phyloP scores from a whole-genome alignment of 2,329 filamentous ascomycete genomes.

The Talaromyces piceae region DNA sequence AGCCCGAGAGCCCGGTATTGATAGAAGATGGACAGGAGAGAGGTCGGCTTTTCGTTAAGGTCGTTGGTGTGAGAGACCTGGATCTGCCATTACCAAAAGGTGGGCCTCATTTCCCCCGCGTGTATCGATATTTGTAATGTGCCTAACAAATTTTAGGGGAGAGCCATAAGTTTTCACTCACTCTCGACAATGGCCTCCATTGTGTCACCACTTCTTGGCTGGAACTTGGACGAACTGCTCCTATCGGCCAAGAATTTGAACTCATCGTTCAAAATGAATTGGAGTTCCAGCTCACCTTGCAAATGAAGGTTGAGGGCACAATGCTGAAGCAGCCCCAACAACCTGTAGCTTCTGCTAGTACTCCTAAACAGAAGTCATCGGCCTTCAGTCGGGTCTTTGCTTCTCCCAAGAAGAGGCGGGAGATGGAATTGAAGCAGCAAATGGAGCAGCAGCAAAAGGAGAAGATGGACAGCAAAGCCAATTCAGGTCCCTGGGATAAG shows the following conservation, averaged over 20 bases:
- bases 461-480: constrained; percentile 53
- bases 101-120: constrained; percentile 42
- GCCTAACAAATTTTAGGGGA: constrained; percentile 53
- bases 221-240: constrained; percentile 82
- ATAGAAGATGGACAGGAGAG: constrained; percentile 71
- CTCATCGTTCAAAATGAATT: constrained; percentile 93
- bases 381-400: constrained; percentile 88
- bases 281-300: constrained; percentile 96
- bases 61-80: constrained; percentile 94
- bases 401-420: constrained; percentile 93
- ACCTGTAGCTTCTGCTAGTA: constrained; percentile 38
- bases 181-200: constrained; percentile 95
- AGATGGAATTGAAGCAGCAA: constrained; percentile 75
- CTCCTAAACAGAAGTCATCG: constrained; percentile 70
- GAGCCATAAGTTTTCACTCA: constrained; percentile 88
- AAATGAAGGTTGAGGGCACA: constrained; percentile 85
- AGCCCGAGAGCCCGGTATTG: constrained; percentile 57
- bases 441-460: constrained; percentile 73
- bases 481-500: constrained; percentile 62
- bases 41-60: constrained; percentile 91
- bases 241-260: constrained; percentile 97
- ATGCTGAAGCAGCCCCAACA: constrained; percentile 45
- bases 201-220: constrained; percentile 96
- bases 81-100: constrained; percentile 85
- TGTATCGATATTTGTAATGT: not conserved